Percentiles rank a stretch among this genome's conserved stretches.
Evolutionary conservation across 73 alveolate genomes (phyloP).

Genomic region (Blepharisma japonicum): DNA sequence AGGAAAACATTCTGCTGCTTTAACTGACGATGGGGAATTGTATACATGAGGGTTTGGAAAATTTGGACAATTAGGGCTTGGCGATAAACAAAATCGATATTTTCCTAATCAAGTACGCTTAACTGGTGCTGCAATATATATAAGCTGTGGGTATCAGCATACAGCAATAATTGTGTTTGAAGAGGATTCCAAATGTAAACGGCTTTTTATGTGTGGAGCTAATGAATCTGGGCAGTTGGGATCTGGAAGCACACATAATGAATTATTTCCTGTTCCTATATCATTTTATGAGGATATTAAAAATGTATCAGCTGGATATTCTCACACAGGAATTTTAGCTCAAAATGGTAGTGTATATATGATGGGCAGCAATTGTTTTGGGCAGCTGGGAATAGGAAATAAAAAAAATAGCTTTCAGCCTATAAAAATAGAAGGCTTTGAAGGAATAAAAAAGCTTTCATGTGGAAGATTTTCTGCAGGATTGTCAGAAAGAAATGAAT

Average conservation of each 20-base stretch:
- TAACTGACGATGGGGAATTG: conserved; percentile 89
- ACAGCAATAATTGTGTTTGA: conserved; percentile 87
- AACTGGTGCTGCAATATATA: conserved; percentile 83
- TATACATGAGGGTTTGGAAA: conserved; percentile 99
- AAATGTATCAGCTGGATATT: conserved; percentile 91
- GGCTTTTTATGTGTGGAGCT: conserved; percentile 97
- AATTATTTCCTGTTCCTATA: conserved; percentile 62
- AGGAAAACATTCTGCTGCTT: conserved; percentile 93
- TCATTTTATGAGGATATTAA: conserved; percentile 47
- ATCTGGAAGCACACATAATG: conserved; percentile 76
- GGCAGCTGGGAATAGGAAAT: conserved; percentile 94
- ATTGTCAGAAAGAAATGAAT: conserved; percentile 37
- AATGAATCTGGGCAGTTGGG: conserved; percentile 96
- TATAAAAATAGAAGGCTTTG: conserved; percentile 32
- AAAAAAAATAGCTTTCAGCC: conserved; percentile 81
- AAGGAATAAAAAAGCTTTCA: conserved; percentile 39
- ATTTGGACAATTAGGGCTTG: conserved; percentile 95
- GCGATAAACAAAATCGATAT: conserved; percentile 84
- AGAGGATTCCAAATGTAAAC: conserved; percentile 53
- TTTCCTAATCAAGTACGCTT: conserved; percentile 82
- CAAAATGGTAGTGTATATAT: conserved; percentile 81
- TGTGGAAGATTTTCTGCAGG: conserved; percentile 70
- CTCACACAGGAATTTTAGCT: conserved; percentile 91
- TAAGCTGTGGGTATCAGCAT: conserved; percentile 87
- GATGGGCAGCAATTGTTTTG: conserved; percentile 94